phyloP scores from a whole-genome alignment of 495 filamentous ascomycete species.

The Aeminium ludgeri region DNA sequence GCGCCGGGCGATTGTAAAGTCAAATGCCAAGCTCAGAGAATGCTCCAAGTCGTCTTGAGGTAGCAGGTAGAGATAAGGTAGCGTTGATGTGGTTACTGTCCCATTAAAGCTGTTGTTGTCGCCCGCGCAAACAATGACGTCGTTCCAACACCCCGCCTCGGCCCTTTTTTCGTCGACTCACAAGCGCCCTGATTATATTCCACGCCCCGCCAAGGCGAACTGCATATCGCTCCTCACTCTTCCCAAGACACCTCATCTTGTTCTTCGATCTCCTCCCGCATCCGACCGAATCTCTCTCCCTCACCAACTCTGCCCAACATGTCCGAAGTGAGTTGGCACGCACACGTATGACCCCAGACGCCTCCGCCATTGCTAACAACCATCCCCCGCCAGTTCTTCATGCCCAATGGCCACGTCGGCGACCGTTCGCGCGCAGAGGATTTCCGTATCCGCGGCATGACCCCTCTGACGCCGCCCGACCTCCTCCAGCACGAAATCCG shows the following conservation, averaged over 20 bases:
- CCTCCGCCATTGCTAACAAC: slow-evolving; percentile 1
- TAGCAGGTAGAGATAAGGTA: too few species aligned
- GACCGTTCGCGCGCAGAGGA: slow-evolving; percentile 52
- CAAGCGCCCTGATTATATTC: too few species aligned
- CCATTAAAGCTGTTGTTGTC: neutral
- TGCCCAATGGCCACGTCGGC: slow-evolving; percentile 78
- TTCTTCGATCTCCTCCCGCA: neutral
- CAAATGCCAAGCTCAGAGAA: too few species aligned
- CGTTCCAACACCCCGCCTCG: neutral
- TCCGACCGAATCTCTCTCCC: too few species aligned
- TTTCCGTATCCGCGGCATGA: slow-evolving; percentile 74
- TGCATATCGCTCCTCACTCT: too few species aligned
- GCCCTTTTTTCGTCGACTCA: too few species aligned
- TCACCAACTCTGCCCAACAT: slow-evolving; percentile 2
- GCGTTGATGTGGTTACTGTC: too few species aligned
- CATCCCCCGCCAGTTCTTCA: slow-evolving; percentile 48
- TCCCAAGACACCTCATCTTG: neutral
- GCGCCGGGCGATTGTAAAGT: too few species aligned
- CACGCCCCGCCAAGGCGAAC: too few species aligned
- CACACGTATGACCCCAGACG: neutral
- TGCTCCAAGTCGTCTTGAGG: too few species aligned
- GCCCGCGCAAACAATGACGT: slow-evolving; percentile 1
- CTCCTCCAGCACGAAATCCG: slow-evolving; percentile 90
- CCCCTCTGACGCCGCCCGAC: slow-evolving; percentile 82
- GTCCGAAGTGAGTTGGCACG: slow-evolving; percentile 12